These are phyloP conservation scores for Hortiboletus campestris DNA, from an alignment of 768 basidiomycete species.

Conservation along the genomic window DNA sequence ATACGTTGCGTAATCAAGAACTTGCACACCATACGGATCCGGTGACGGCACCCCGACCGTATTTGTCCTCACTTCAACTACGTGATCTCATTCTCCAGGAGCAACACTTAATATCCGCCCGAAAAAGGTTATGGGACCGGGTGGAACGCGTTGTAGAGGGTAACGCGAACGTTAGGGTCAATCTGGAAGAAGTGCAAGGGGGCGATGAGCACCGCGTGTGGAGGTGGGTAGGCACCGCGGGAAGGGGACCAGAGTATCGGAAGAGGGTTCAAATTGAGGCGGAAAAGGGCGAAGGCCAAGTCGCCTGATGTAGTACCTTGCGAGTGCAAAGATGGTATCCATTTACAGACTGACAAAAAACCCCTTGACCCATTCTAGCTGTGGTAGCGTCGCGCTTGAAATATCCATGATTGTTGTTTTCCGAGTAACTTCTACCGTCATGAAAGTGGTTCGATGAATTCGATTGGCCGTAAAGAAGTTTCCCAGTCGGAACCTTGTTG, in stretches of 20 bases:
- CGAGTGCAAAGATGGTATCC: conserved; percentile 7
- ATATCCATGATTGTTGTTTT: conserved; percentile 14
- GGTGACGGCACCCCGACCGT: conserved; percentile 67
- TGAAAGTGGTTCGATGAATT: conserved; percentile 29
- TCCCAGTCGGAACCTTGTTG: conserved; percentile 28
- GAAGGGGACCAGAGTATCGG: conserved; percentile 33
- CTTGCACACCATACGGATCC: conserved; percentile 81
- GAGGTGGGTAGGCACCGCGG: conserved; percentile 77
- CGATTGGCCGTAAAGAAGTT: conserved; percentile 20
- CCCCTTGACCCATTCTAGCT: conserved; percentile 25
- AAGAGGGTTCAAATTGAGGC: conserved; percentile 31
- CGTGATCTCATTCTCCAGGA: conserved; percentile 83
- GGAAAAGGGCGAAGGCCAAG: conserved; percentile 27
- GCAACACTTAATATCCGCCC: conserved; percentile 67
- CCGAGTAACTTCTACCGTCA: conserved; percentile 20
- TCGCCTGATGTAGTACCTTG: conserved; percentile 21
- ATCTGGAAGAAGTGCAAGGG: conserved; percentile 77
- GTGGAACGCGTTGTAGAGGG: conserved; percentile 86
- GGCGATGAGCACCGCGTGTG: conserved; percentile 90
- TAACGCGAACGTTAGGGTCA: conserved; percentile 86
- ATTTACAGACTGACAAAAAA: conserved; percentile 15
- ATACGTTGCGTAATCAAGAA: conserved; percentile 80
- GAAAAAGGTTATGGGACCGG: conserved; percentile 72
- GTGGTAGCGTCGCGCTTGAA: conserved; percentile 13
- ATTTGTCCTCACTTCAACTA: conserved; percentile 81